These are phyloP conservation scores for Schoenoplectus tabernaemontani DNA, from an alignment of 202 grass and related monocot species.

Conservation along the genomic window DNA sequence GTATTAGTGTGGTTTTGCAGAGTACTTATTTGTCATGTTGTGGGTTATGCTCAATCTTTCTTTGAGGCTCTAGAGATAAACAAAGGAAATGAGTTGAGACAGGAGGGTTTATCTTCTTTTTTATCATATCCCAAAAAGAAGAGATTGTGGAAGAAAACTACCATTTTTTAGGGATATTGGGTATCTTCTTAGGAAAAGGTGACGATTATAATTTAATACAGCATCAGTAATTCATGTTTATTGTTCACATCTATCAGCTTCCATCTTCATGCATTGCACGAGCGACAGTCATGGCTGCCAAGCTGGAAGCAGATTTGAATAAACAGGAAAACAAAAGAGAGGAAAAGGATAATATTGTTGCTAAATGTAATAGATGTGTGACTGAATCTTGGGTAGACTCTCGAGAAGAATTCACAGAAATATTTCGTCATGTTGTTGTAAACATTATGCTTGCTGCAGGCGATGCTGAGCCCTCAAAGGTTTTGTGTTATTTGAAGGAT, in stretches of 20 bases:
- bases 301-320: conserved; percentile 57
- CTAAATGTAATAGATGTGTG: neutral
- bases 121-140: neutral
- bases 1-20: neutral
- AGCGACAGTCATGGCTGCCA: conserved; percentile 64
- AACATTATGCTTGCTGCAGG: conserved; percentile 28
- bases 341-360: neutral
- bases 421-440: conserved; percentile 34
- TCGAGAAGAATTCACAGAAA: conserved; percentile 33
- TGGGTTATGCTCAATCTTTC: neutral
- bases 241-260: conserved; percentile 39
- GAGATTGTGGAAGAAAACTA: neutral
- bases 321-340: conserved; percentile 18
- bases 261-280: conserved; percentile 55
- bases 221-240: neutral
- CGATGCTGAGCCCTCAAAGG: neutral
- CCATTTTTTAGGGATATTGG: neutral
- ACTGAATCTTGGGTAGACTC: conserved; percentile 3
- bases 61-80: neutral
- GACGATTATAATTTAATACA: neutral
- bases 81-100: neutral
- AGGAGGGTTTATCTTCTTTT: neutral
- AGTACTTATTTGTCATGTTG: neutral
- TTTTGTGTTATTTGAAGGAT: conserved; percentile 40
- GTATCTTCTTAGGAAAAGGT: neutral